These are phyloP conservation scores for Kodamaea plutei DNA, from an alignment of 1,139 yeast genomes.

Conservation along the genomic window DNA sequence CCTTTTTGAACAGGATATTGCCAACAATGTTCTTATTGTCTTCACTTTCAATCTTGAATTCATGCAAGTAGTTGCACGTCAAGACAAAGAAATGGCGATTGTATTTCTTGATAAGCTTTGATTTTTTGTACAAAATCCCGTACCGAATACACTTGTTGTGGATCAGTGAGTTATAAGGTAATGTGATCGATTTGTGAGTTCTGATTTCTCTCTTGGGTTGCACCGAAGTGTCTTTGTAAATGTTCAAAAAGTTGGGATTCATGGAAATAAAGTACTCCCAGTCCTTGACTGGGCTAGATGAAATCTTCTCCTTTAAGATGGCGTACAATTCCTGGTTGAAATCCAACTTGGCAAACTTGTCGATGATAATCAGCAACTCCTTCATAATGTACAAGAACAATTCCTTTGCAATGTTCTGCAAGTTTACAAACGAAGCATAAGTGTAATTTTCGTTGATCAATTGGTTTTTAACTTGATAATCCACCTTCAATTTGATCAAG, in stretches of 20 bases:
- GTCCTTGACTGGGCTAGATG: conserved; percentile 23
- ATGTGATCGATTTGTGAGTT: conserved; percentile 22
- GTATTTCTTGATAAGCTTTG: conserved; percentile 40
- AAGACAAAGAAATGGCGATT: conserved; percentile 36
- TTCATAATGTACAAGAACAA: conserved; percentile 37
- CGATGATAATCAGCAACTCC: conserved; percentile 32
- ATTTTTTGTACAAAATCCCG: conserved; percentile 42
- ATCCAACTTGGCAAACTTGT: conserved; percentile 32
- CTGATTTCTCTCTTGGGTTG: conserved; percentile 30
- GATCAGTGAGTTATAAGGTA: conserved; percentile 37
- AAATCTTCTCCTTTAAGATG: conserved; percentile 21
- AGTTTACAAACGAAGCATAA: conserved; percentile 41
- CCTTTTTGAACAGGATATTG: conserved; percentile 8
- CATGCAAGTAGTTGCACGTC: conserved; percentile 45
- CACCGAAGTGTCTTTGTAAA: conserved; percentile 22
- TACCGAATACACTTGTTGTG: conserved; percentile 45
- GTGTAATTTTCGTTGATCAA: conserved; percentile 41
- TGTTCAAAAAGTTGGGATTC: conserved; percentile 36
- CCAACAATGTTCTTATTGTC: conserved; percentile 5
- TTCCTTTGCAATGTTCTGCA: conserved; percentile 43
- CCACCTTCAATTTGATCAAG: conserved; percentile 37
- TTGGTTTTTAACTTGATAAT: conserved; percentile 41
- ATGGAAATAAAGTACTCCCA: conserved; percentile 40
- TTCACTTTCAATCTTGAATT: conserved; percentile 35
- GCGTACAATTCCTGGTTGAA: conserved; percentile 20